Evolutionary conservation across 108 stramenopile species (phyloP).

Genomic region (Chaetoceros muelleri): DNA sequence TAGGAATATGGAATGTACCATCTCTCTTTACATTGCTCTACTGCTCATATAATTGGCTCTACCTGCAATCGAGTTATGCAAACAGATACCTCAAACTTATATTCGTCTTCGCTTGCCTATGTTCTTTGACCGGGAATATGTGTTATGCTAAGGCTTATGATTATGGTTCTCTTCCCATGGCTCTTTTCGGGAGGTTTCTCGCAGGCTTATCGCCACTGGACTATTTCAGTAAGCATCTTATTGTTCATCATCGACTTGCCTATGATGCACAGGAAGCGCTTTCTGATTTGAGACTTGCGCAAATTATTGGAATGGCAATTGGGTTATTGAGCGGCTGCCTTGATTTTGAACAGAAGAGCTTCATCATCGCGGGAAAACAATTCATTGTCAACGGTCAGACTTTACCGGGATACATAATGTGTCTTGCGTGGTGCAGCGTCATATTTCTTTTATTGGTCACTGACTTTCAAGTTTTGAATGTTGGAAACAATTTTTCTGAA

Average conservation of each 20-base stretch:
- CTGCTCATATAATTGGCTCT: conserved; percentile 9
- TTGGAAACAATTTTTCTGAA: too few relatives aligned
- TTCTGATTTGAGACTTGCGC: conserved; percentile 9
- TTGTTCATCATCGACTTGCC: too few relatives aligned
- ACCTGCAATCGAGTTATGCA: too few relatives aligned
- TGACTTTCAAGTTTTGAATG: too few relatives aligned
- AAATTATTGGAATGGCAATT: conserved; percentile 10
- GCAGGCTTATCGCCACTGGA: conserved; percentile 21
- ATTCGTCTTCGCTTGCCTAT: conserved; percentile 9
- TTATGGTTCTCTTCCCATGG: conserved; percentile 13
- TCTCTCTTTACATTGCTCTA: conserved; percentile 12
- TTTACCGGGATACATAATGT: too few relatives aligned
- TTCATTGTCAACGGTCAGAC: conserved; percentile 26
- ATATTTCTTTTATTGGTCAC: too few relatives aligned
- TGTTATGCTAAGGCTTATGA: conserved; percentile 12
- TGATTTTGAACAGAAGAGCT: conserved; percentile 5
- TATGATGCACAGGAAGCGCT: too few relatives aligned
- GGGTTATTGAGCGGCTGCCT: conserved; percentile 18
- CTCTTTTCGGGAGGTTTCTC: conserved; percentile 21
- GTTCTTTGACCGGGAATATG: conserved; percentile 22
- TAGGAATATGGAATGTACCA: conserved; percentile 24
- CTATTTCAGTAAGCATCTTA: conserved; percentile 12
- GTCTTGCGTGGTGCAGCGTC: too few relatives aligned
- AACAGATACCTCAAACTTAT: too few relatives aligned
- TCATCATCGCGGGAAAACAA: conserved; percentile 13